Conservation (phyloP, 1,139 yeast species). For the Hyphopichia buzzinii region DNA sequence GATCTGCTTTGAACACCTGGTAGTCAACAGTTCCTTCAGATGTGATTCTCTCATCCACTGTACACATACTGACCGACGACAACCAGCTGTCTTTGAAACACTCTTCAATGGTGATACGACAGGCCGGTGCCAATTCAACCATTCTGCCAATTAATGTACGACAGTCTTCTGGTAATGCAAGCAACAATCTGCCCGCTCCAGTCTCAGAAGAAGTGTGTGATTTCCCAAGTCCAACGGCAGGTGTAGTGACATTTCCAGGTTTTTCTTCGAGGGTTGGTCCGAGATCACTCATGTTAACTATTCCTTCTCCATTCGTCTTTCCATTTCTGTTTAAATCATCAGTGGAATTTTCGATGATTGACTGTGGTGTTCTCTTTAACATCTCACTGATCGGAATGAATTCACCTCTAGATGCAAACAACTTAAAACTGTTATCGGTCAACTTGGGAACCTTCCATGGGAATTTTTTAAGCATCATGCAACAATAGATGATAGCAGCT, state of each 20-base stretch:
- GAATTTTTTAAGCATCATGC: conserved; percentile 90
- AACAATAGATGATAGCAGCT: conserved; percentile 85
- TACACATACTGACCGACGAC: conserved; percentile 61
- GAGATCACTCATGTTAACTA: conserved; percentile 8
- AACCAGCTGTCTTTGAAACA: conserved; percentile 82
- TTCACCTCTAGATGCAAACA: conserved; percentile 54
- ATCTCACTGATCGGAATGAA: conserved; percentile 38
- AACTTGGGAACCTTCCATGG: conserved; percentile 97
- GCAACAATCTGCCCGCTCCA: conserved; percentile 67
- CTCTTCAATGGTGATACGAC: conserved; percentile 81
- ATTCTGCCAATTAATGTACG: conserved; percentile 64
- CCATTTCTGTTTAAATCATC: conserved; percentile 13
- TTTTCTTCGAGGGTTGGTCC: conserved; percentile 6
- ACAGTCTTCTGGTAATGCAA: conserved; percentile 69
- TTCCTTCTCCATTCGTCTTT: conserved; percentile 3
- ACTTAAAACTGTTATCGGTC: conserved; percentile 77
- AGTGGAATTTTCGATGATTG: conserved; percentile 23
- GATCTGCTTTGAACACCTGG: conserved; percentile 46
- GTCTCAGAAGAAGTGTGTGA: conserved; percentile 57
- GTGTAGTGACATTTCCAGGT: conserved; percentile 4
- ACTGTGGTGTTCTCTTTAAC: conserved; percentile 38
- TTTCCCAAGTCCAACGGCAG: conserved; percentile 24
- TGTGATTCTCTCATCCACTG: conserved; percentile 43
- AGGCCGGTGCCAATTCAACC: conserved; percentile 83
- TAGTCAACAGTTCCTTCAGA: conserved; percentile 32